A percentile compares a stretch with the other conserved stretches of the same genome.
Evolutionary conservation across 257 asterid species (phyloP).

Genomic region (Euphrasia confusa): DNA sequence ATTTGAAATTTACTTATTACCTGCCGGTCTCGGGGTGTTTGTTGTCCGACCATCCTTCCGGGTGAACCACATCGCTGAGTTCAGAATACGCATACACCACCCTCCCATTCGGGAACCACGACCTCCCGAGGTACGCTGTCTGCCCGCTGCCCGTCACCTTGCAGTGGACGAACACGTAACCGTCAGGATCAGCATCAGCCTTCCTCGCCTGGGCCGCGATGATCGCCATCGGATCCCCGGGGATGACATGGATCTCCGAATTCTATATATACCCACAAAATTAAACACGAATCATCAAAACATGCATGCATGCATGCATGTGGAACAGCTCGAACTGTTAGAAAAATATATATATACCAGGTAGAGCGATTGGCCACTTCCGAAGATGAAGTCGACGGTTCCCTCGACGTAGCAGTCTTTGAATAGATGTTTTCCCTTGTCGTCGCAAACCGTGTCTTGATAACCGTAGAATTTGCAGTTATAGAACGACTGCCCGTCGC

Average conservation of each 20-base stretch:
- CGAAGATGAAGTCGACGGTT: constrained; percentile 78
- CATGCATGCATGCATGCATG: too few species aligned
- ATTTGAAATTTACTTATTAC: constrained; percentile 27
- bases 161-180: constrained; percentile 47
- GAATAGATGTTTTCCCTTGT: constrained; percentile 56
- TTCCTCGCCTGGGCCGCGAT: constrained; percentile 53
- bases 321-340: too few species aligned
- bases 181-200: constrained; percentile 20
- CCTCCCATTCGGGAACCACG: constrained; percentile 44
- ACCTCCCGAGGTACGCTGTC: constrained; percentile 37
- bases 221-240: constrained; percentile 49
- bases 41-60: constrained; percentile 53
- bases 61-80: constrained; percentile 37
- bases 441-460: constrained; percentile 82
- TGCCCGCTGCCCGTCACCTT: constrained; percentile 41
- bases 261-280: constrained; percentile 26
- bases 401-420: constrained; percentile 91
- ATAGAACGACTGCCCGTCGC: constrained; percentile 51
- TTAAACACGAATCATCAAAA: too few species aligned
- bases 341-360: constrained; percentile 30
- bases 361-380: constrained; percentile 56
- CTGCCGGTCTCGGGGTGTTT: constrained; percentile 13
- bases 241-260: constrained; percentile 48
- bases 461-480: constrained; percentile 57
- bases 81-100: constrained; percentile 45